Evolutionary conservation across 2,329 filamentous ascomycete genomes (phyloP).

Genomic region (Ophiostoma triangulosporum): DNA sequence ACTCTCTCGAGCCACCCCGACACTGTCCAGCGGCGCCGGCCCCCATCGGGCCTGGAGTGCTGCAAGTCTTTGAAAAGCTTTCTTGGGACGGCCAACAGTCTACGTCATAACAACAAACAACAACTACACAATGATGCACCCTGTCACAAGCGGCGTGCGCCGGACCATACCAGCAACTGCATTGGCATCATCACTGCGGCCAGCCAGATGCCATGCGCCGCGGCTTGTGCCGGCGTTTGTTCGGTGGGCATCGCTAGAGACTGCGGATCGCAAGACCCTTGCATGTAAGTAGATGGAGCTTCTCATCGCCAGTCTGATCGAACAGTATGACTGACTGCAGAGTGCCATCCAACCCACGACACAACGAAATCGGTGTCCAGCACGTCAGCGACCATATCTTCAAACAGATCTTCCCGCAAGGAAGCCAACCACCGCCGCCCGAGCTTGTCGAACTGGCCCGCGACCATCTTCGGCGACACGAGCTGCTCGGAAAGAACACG

Average conservation of each 20-base stretch:
- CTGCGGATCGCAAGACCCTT: constrained; percentile 23
- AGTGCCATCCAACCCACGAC: constrained; percentile 49
- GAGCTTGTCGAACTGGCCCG: constrained; percentile 68
- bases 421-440: constrained; percentile 41
- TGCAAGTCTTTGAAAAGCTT: neutral
- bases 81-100: neutral
- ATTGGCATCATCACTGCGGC: constrained; percentile 35
- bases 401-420: constrained; percentile 62
- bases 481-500: constrained; percentile 80
- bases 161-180: constrained; percentile 24
- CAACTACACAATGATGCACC: constrained; percentile 24
- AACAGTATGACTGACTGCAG: neutral
- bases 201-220: constrained; percentile 33
- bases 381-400: constrained; percentile 78
- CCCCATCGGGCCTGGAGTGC: constrained; percentile 4
- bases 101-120: neutral
- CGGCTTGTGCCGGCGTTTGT: constrained; percentile 18
- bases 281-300: constrained; percentile 24
- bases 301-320: neutral
- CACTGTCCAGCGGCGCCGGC: neutral
- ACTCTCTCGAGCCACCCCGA: neutral
- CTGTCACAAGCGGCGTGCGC: constrained; percentile 20
- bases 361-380: constrained; percentile 90
- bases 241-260: constrained; percentile 31
- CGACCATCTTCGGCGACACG: constrained; percentile 73